These are phyloP conservation scores for Erythrophleum ivorense DNA, from an alignment of 331 rosid species.

Conservation along the genomic window DNA sequence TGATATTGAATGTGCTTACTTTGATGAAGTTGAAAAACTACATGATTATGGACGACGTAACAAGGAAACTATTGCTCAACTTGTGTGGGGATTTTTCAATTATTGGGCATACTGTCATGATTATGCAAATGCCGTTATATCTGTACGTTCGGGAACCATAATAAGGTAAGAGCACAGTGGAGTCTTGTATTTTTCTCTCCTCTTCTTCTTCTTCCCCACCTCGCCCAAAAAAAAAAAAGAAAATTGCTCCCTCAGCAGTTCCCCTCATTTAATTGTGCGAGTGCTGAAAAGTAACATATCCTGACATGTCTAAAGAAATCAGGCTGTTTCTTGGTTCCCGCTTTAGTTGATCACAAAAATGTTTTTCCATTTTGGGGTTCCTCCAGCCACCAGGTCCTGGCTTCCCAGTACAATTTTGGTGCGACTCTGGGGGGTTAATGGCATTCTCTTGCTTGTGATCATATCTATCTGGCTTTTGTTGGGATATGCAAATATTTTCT, in stretches of 20 bases:
- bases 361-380: background rate
- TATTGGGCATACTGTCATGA: conserved; percentile 98
- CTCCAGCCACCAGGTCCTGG: background rate
- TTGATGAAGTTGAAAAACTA: conserved; percentile 78
- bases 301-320: background rate
- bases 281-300: background rate
- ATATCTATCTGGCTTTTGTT: background rate
- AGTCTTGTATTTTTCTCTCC: background rate
- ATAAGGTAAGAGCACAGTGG: conserved; percentile 62
- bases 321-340: background rate
- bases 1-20: conserved; percentile 72
- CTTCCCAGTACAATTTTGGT: background rate
- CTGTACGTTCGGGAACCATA: conserved; percentile 82
- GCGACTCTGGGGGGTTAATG: background rate
- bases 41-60: conserved; percentile 67
- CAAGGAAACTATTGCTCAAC: conserved; percentile 78
- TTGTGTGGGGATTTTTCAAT: conserved; percentile 92
- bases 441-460: background rate
- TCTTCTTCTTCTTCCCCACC: too few relatives aligned
- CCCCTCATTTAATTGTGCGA: background rate
- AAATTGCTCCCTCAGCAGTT: background rate
- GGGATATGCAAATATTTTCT: conserved; percentile 38
- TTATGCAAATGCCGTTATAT: conserved; percentile 77
- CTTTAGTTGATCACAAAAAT: background rate
- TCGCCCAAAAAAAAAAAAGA: too few relatives aligned